Percentiles rank a stretch among this genome's conserved stretches.
These are phyloP conservation scores for Thermoascus crustaceus DNA, from an alignment of 2,329 filamentous ascomycete species.

Conservation along the genomic window DNA sequence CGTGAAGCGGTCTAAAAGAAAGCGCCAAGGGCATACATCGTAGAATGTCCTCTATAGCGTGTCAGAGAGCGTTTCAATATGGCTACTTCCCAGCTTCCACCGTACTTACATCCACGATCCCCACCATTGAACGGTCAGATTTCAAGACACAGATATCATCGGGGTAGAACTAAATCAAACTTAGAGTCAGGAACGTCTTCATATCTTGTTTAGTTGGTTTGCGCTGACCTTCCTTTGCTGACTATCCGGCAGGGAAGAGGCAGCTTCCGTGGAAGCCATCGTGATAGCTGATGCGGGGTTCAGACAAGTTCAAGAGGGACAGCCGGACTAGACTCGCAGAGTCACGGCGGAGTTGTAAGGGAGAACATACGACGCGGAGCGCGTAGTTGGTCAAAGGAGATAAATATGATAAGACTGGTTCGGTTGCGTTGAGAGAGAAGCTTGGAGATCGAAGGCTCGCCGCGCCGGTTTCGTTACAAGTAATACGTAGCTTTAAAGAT, in stretches of 20 bases:
- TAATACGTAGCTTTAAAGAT: too few relatives aligned
- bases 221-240: conserved; percentile 3
- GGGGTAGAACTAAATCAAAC: conserved; percentile 11
- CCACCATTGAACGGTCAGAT: conserved; percentile 13
- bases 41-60: conserved; percentile 7
- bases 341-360: background rate
- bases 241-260: background rate
- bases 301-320: background rate
- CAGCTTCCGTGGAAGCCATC: background rate
- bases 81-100: background rate
- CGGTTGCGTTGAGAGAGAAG: too few relatives aligned
- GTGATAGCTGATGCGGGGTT: background rate
- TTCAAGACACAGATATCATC: conserved; percentile 15
- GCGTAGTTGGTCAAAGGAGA: too few relatives aligned
- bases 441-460: too few relatives aligned
- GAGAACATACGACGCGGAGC: background rate
- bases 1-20: background rate
- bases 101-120: conserved; percentile 12
- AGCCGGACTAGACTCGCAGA: background rate
- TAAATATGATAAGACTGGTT: too few relatives aligned
- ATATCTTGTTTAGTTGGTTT: background rate
- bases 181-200: background rate
- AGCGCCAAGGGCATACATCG: conserved; percentile 5
- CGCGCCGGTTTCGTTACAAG: too few relatives aligned
- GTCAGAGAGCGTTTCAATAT: conserved; percentile 1